Percentiles rank a stretch among this genome's conserved stretches.
Evolutionary conservation across 2,329 filamentous ascomycete genomes (phyloP).

Genomic region (Ophiostoma sp.): DNA sequence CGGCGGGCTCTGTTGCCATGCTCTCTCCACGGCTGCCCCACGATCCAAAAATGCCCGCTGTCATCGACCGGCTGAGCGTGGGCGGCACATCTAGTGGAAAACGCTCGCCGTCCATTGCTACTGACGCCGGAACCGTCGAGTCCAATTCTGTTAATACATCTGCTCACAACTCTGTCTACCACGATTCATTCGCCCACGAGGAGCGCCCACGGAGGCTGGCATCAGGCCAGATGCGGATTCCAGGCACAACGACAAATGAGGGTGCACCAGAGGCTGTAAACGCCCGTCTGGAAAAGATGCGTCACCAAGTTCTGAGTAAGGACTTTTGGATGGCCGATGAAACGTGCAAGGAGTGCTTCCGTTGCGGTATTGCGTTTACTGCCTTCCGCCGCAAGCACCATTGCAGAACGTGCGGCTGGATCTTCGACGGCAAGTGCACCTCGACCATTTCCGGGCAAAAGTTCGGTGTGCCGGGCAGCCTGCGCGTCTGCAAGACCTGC

Average conservation of each 20-base stretch:
- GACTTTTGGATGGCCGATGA: slow-evolving; percentile 99
- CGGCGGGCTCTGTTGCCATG: background rate
- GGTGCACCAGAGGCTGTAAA: slow-evolving; percentile 54
- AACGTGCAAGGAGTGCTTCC: slow-evolving; percentile 94
- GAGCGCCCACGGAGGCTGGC: slow-evolving; percentile 42
- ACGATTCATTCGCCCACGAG: slow-evolving; percentile 51
- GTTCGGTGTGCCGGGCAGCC: slow-evolving; percentile 77
- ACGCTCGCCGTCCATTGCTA: slow-evolving; percentile 54
- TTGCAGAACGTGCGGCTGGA: slow-evolving; percentile 93
- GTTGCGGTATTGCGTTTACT: slow-evolving; percentile 83
- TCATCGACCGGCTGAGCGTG: slow-evolving; percentile 52
- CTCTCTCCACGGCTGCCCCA: slow-evolving; percentile 19
- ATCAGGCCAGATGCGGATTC: slow-evolving; percentile 48
- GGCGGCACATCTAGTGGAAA: slow-evolving; percentile 41
- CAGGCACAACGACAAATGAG: slow-evolving; percentile 52
- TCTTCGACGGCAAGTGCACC: slow-evolving; percentile 95
- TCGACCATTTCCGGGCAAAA: slow-evolving; percentile 80
- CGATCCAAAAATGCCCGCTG: slow-evolving; percentile 44
- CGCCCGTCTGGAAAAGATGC: slow-evolving; percentile 63
- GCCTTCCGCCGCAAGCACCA: slow-evolving; percentile 96
- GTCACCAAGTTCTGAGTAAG: slow-evolving; percentile 81
- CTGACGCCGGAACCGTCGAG: slow-evolving; percentile 53
- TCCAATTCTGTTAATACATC: slow-evolving; percentile 54
- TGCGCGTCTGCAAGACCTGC: slow-evolving; percentile 90
- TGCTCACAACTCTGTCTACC: slow-evolving; percentile 53